Evolutionary conservation across 129 eudicot species (phyloP).

Genomic region (Glebionis coronaria): DNA sequence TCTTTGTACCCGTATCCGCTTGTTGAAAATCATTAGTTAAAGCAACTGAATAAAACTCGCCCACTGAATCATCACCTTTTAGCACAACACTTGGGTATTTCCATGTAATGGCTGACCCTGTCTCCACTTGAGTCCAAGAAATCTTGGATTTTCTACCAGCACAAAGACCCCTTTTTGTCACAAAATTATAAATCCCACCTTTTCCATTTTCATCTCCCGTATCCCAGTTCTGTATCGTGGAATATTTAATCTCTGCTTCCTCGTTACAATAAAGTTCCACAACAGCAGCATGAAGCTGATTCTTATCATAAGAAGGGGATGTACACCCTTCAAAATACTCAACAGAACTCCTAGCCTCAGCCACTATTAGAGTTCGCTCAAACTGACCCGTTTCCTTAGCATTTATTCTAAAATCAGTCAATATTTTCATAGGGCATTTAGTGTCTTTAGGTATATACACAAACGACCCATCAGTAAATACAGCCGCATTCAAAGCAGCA

Average conservation of each 20-base stretch:
- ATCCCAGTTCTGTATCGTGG: conserved; percentile 97
- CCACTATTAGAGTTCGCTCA: conserved; percentile 91
- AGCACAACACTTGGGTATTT: conserved; percentile 95
- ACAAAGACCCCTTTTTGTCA: conserved; percentile 90
- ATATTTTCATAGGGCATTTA: conserved; percentile 96
- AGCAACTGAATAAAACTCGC: conserved; percentile 97
- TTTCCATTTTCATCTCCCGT: conserved; percentile 92
- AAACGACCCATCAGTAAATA: conserved; percentile 96
- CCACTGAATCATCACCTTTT: conserved; percentile 91
- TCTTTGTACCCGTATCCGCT: conserved; percentile 97
- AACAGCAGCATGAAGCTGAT: conserved; percentile 97
- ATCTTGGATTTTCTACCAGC: conserved; percentile 88
- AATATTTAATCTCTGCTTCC: conserved; percentile 90
- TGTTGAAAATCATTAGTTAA: conserved; percentile 89
- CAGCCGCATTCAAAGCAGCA: conserved; percentile 92
- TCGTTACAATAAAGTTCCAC: conserved; percentile 82
- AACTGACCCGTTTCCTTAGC: conserved; percentile 98
- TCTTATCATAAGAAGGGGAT: conserved; percentile 88
- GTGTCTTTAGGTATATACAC: conserved; percentile 83
- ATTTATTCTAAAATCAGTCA: conserved; percentile 88
- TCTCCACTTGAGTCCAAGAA: conserved; percentile 99
- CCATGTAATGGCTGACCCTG: conserved; percentile 99
- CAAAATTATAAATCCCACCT: conserved; percentile 92
- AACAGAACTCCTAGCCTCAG: conserved; percentile 88
- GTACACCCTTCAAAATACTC: conserved; percentile 98